phyloP scores from a whole-genome alignment of 2,329 filamentous ascomycete genomes.

The Aspergillus texensis region DNA sequence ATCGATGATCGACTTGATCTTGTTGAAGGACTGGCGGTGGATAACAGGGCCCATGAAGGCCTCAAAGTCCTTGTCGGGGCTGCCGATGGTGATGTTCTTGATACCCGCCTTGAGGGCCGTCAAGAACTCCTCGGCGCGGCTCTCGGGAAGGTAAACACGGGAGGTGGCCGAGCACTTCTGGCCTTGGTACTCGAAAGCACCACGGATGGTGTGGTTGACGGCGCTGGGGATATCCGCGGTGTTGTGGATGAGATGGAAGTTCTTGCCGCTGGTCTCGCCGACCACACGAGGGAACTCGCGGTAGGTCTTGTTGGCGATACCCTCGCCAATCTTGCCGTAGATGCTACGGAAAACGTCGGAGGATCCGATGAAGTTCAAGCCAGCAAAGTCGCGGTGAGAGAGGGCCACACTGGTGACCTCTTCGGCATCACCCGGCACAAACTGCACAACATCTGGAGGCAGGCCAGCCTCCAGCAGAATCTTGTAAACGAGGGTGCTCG shows the following conservation, averaged over 20 bases:
- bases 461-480: slow-evolving; percentile 91
- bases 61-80: slow-evolving; percentile 35
- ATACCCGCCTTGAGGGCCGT: slow-evolving; percentile 66
- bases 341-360: slow-evolving; percentile 85
- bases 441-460: slow-evolving; percentile 86
- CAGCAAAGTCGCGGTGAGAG: slow-evolving; percentile 76
- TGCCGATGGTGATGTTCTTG: slow-evolving; percentile 68
- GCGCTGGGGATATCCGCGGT: slow-evolving; percentile 76
- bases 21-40: slow-evolving; percentile 75
- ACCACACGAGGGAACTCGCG: slow-evolving; percentile 81
- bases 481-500: slow-evolving; percentile 84
- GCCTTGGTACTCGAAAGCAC: slow-evolving; percentile 84
- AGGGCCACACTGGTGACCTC: slow-evolving; percentile 78
- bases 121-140: slow-evolving; percentile 71
- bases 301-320: slow-evolving; percentile 77
- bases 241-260: slow-evolving; percentile 80
- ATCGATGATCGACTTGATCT: slow-evolving; percentile 74
- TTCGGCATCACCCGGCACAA: slow-evolving; percentile 83
- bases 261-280: slow-evolving; percentile 88
- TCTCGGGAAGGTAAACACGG: slow-evolving; percentile 73
- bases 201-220: slow-evolving; percentile 76
- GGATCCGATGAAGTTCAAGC: slow-evolving; percentile 88
- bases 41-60: slow-evolving; percentile 86
- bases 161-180: slow-evolving; percentile 87
- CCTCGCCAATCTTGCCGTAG: slow-evolving; percentile 80